Conservation (phyloP, 768 basidiomycete species). For the Exsudoporus frostii region DNA sequence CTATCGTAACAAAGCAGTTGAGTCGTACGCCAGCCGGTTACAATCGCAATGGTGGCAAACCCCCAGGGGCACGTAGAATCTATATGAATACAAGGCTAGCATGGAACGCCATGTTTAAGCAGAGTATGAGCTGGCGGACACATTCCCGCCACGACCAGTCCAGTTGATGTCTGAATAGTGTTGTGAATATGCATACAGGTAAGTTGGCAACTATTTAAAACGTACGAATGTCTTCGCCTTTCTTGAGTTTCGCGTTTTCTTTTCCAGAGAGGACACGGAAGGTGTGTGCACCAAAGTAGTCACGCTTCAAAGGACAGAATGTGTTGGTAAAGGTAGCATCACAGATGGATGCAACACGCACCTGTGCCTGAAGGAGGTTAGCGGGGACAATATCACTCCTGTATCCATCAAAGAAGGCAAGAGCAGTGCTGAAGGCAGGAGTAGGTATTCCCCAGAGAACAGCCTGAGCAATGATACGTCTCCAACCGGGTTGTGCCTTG, state of each 20-base stretch:
- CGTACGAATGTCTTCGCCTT: constrained; percentile 86
- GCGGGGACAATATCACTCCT: constrained; percentile 92
- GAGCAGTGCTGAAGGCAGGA: constrained; percentile 95
- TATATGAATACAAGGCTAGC: constrained; percentile 11
- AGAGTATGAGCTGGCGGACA: constrained; percentile 84
- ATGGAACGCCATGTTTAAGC: constrained; percentile 39
- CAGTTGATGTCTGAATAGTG: constrained; percentile 81
- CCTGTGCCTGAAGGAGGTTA: constrained; percentile 92
- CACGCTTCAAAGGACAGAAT: constrained; percentile 54
- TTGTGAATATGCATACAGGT: neutral
- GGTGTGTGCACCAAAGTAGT: constrained; percentile 99
- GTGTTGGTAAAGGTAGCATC: neutral
- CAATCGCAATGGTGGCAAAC: constrained; percentile 7
- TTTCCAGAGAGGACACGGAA: constrained; percentile 92
- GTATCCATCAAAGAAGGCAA: constrained; percentile 99
- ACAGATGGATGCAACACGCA: constrained; percentile 25
- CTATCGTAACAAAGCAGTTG: constrained; percentile 12
- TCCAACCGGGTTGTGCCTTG: constrained; percentile 96
- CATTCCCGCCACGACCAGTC: constrained; percentile 96
- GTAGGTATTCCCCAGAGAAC: constrained; percentile 97
- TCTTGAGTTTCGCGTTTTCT: constrained; percentile 79
- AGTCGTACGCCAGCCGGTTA: constrained; percentile 14
- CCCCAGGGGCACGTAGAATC: constrained; percentile 10
- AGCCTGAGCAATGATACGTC: constrained; percentile 93
- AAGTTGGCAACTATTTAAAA: constrained; percentile 18